Base-by-base conservation (phyloP, 1,139 yeast species). In the Blastobotrys aristatus region DNA sequence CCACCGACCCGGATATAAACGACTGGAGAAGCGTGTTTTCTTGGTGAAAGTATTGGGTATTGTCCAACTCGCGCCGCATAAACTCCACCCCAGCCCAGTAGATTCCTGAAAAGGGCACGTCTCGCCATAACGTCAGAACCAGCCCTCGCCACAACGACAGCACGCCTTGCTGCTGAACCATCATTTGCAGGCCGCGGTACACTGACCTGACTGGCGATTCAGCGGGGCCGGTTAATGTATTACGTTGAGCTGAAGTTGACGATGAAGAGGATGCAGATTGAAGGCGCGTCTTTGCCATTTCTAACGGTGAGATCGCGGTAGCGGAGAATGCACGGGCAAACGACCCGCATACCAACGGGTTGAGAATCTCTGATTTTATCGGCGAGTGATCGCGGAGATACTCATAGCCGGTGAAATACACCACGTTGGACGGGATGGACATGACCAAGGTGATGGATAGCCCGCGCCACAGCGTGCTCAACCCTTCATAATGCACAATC, bases 401-500 rank as follows among this genome's bases (percentile, higher is more conserved):
- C 58, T 92, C 99, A 63, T 92, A 92, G 0, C 97, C 96, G 2
- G 95, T 85, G 67, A 89, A 92, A 63, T 92, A 94, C 6, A 92
- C 92, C 49, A 92, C 86, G 59, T 90, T 92, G 1, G 97, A 79
- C 0, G 99, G 99, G 0, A 90, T 72, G 0, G 97, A 88, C 96
- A 92, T 94, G 20, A 88, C 55, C 14, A 92, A 68, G 0, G 95
- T 88, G 26, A 92, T 66, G 0, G 94, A 78, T 31, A 94, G 74
- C 0, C 98, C 98, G 44, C 98, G 71, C 95, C 97, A 92, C 18
- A 94, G 71, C 0, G 96, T 83, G 1, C 74, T 50, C 0, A 79
- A 32, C 0, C 98, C 98, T 65, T 92, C 98, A 39, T 76, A 72
- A 29, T 73, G 69, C 2, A 81, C 73, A 27, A 90, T 88, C 47